Evolutionary conservation across 2,329 filamentous ascomycete genomes (phyloP).

Genomic region (Monilinia polystroma): DNA sequence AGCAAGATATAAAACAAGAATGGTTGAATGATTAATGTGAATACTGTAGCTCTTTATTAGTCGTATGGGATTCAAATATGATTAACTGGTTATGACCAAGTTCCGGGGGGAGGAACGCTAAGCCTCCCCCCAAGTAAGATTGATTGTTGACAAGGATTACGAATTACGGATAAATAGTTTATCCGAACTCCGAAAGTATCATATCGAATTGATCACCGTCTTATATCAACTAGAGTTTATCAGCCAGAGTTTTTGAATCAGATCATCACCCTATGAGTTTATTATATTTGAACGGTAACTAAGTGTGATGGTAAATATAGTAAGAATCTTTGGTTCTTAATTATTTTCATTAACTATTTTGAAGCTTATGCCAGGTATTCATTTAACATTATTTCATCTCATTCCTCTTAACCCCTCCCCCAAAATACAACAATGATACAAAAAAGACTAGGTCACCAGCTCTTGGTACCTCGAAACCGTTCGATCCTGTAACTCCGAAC

Average conservation of each 20-base stretch:
- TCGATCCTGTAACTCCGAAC: background rate
- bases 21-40: conserved; percentile 3
- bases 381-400: background rate
- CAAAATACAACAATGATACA: background rate
- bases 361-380: background rate
- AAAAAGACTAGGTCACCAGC: conserved; percentile 33
- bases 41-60: conserved; percentile 12
- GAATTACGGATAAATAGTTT: background rate
- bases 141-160: conserved; percentile 12
- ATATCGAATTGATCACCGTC: background rate
- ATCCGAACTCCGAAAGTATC: conserved; percentile 1
- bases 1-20: conserved; percentile 18
- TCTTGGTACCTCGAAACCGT: conserved; percentile 35
- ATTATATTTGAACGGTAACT: background rate
- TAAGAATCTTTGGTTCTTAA: background rate
- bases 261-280: too few species aligned
- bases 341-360: background rate
- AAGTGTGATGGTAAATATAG: background rate
- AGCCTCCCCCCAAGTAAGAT: conserved; percentile 14
- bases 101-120: conserved; percentile 23
- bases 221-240: background rate
- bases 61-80: conserved; percentile 9
- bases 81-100: conserved; percentile 18
- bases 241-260: background rate
- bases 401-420: background rate